Conservation (phyloP, 1,284 basidiomycete genomes). For the Tremellales sp. region DNA sequence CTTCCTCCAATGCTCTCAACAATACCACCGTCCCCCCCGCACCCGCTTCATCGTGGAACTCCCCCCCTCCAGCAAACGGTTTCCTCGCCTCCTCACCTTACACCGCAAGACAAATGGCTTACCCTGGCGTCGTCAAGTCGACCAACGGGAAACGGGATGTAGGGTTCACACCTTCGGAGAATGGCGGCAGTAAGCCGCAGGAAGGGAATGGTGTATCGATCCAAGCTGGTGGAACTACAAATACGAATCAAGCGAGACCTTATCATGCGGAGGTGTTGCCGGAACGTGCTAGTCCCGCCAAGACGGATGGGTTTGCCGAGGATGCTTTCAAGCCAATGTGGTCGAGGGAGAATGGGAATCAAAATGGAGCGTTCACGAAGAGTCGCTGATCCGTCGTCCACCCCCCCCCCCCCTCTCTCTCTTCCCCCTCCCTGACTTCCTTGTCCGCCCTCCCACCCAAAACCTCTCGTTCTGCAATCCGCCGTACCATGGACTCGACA, state of each 20-base stretch:
- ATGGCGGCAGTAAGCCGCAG: background rate
- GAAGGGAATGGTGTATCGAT: background rate
- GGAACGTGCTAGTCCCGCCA: slow-evolving; percentile 24
- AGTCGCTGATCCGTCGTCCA: no score
- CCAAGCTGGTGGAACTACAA: background rate
- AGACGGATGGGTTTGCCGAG: slow-evolving; percentile 32
- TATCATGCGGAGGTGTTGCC: slow-evolving; percentile 31
- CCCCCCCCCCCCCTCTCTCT: no score
- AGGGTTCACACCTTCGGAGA: slow-evolving; percentile 12
- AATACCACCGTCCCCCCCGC: slow-evolving; percentile 31
- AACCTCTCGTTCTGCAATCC: no score
- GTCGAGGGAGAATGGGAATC: no score
- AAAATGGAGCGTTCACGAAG: no score
- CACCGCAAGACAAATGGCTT: background rate
- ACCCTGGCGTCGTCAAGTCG: background rate
- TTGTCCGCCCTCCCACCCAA: no score
- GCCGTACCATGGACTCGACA: no score
- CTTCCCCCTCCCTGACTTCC: no score
- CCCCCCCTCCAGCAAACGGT: slow-evolving; percentile 16
- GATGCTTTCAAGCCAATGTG: no score
- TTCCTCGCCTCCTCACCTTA: slow-evolving; percentile 12
- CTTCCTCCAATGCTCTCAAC: slow-evolving; percentile 9
- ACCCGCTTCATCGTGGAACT: slow-evolving; percentile 44
- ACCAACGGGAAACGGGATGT: slow-evolving; percentile 24
- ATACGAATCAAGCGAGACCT: slow-evolving; percentile 11